These are phyloP conservation scores for Chalciporus chontae DNA, from an alignment of 768 basidiomycete species.

Conservation along the genomic window DNA sequence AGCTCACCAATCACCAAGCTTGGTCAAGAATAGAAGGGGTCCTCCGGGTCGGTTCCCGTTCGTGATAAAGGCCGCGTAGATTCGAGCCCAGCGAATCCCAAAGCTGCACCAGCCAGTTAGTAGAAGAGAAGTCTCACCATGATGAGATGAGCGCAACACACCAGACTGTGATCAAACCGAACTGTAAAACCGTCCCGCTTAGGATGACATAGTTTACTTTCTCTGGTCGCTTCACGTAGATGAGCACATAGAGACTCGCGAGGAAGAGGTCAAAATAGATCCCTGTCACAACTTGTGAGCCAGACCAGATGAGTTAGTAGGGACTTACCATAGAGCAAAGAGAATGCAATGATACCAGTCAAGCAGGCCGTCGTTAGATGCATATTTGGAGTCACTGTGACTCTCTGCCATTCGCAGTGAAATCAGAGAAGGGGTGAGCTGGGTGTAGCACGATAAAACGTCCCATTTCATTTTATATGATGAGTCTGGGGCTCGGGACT, in stretches of 20 bases:
- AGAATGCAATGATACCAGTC: constrained; percentile 3
- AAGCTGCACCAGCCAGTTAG: background rate
- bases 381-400: background rate
- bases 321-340: constrained; percentile 5
- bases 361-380: constrained; percentile 4
- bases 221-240: background rate
- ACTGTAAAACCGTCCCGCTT: constrained; percentile 1
- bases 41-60: constrained; percentile 1
- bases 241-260: constrained; percentile 4
- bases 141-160: background rate
- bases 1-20: background rate
- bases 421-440: no score
- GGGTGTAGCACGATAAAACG: no score
- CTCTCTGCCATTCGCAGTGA: no score
- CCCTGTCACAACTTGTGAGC: background rate
- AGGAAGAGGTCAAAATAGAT: constrained; percentile 5
- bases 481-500: no score
- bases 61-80: constrained; percentile 7
- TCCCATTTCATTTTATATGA: no score
- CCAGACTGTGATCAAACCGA: constrained; percentile 6
- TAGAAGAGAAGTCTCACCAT: background rate
- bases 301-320: background rate
- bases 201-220: background rate
- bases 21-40: background rate
- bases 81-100: constrained; percentile 4